Conservation (phyloP, 495 filamentous ascomycete genomes). For the Melanomma pulvis-pyrius region DNA sequence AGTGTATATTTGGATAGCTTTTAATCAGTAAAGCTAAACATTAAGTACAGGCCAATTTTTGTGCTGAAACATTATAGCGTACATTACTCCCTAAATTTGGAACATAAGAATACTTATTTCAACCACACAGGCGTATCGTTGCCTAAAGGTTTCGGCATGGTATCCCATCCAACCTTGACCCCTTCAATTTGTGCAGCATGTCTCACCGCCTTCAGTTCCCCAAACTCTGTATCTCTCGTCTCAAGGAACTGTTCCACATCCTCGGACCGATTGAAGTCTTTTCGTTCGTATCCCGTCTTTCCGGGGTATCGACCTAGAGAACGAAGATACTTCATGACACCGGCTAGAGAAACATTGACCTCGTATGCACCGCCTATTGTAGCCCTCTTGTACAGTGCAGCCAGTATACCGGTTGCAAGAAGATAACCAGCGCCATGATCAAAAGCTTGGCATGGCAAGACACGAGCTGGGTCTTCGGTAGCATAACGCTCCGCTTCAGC, state of each 20-base stretch:
- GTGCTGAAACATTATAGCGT: too few relatives aligned
- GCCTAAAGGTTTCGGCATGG: conserved; percentile 40
- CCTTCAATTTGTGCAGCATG: conserved; percentile 39
- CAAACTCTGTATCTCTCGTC: conserved; percentile 32
- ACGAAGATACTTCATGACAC: conserved; percentile 40
- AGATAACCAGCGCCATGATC: conserved; percentile 42
- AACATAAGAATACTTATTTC: too few relatives aligned
- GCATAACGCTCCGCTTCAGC: conserved; percentile 39
- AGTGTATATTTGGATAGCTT: too few relatives aligned
- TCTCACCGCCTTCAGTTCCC: conserved; percentile 32
- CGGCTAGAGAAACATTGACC: conserved; percentile 45
- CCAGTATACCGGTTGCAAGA: conserved; percentile 37
- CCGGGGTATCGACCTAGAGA: conserved; percentile 35
- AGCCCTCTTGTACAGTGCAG: conserved; percentile 36
- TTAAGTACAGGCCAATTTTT: too few relatives aligned
- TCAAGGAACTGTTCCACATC: conserved; percentile 36
- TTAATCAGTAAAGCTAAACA: too few relatives aligned
- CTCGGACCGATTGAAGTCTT: conserved; percentile 8
- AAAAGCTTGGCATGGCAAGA: conserved; percentile 40
- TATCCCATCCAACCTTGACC: conserved; percentile 32
- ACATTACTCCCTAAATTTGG: too few relatives aligned
- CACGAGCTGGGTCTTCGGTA: conserved; percentile 24
- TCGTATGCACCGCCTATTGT: conserved; percentile 34
- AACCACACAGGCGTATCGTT: conserved; percentile 38
- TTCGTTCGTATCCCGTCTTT: conserved; percentile 21